Evolutionary conservation across 2,329 filamentous ascomycete species (phyloP), one percentile per base, ranked within the genome.

Genomic region (Lasiodiplodia sp.): DNA sequence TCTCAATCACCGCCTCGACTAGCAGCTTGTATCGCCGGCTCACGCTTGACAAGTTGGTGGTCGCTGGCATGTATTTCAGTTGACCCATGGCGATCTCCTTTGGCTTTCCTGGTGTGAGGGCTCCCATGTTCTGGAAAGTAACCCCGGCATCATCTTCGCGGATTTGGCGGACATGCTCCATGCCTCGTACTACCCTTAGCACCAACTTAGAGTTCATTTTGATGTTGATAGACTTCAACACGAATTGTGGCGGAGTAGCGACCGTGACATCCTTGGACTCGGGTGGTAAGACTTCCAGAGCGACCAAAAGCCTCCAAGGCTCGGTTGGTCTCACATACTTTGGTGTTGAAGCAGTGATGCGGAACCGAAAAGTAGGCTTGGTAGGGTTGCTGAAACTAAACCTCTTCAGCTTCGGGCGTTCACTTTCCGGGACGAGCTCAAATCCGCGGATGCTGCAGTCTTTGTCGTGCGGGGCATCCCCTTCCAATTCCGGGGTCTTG

Each of bases 71-170:
- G 4, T 63, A 51, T 16, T 51, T 38, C 60, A 63, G 25, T n/a
- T 51, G 34, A 3, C 44, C 44, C 60, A 63, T 63, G 28, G 25
- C 44, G n/a, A 63, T 52, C 60, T 63, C 60, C 37, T 63, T 63
- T 28, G 18, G 6, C 37, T 37, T 44, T 28, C 60, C 31, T 31
- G 60, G 60, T 1, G 10, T 23, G 14, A 63, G 12, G 3, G 21
- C 34, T 55, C 63, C 62, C 34, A 44, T 2, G 21, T 56, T 34
- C 31, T 47, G 16, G 51, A 55, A 44, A 10, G 49, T 11, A 10
- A 47, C 21, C n/a, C 31, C 49, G 34, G 47, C 31, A 28, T 66
- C 49, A 34, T 56, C 31, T 21, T 53, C 21, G 18, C 63, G 31
- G 21, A 23, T 51, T 3, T 16, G 34, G 2, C 60, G 44, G 11